Evolutionary conservation across 345 rosid genomes (phyloP), one percentile per base, ranked within the genome.

Genomic region (Clarkia xantiana): DNA sequence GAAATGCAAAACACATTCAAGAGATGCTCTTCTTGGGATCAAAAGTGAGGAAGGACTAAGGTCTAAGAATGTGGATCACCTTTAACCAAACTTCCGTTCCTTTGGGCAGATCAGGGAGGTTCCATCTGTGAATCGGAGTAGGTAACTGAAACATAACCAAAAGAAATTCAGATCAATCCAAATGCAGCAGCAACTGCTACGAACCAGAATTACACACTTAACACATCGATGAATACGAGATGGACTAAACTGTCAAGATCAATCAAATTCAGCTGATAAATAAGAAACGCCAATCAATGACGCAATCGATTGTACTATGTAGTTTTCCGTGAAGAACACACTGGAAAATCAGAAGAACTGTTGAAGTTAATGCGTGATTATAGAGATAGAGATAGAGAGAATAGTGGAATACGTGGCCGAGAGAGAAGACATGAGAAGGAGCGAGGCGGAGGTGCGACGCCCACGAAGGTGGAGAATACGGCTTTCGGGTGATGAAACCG

Each of bases 61-160:
- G 36, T 3, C 4, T 19, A 12, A n/a, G 12, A 52, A 20, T 29
- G 9, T 29, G 9, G 47, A 8, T 51, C 40, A 86, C 95, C 94
- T 88, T 89, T 61, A 89, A 65, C 81, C 80, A 85, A 39, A 85
- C 78, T 54, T 89, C 90, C 0, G 95, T 76, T 59, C 71, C 71
- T 14, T 50, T 56, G 9, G 95, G 97, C 66, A 90, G 71, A 54
- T 75, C 71, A 17, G 95, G 97, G 23, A 90, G 86, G 58, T 77
- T 76, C 95, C 95, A 90, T 18, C 61, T 66, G 57, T 86, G 94
- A 64, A 83, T 90, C 15, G 97, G 97, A 60, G 97, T 79, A 36
- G 94, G 94, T 45, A 72, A 67, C 79, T 84, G 77, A 29, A 47
- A 29, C 14, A 56, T 11, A 16, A 20, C 39, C n/a, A 11, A 1